These are phyloP conservation scores for Neckera pumila DNA, from an alignment of 225 moss, liverwort and hornwort genomes.

Conservation along the genomic window DNA sequence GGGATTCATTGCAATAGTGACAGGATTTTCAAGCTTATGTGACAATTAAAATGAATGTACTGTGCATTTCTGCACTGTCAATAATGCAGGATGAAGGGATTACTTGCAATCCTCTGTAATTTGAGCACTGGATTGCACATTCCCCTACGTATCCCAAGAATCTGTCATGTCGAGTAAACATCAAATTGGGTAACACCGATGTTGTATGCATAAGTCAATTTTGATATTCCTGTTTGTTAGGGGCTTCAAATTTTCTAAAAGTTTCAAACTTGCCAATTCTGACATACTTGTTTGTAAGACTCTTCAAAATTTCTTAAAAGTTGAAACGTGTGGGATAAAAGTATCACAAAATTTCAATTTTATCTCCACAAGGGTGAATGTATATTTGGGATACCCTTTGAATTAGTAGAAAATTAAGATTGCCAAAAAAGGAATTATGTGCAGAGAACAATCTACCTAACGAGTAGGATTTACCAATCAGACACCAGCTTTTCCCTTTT, in stretches of 20 bases:
- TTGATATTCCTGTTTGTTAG: not conserved
- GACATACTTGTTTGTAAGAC: too few relatives aligned
- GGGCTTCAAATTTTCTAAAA: not conserved
- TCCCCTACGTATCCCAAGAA: not conserved
- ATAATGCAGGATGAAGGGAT: not conserved
- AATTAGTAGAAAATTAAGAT: not conserved
- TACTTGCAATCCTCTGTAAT: not conserved
- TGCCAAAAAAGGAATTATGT: not conserved
- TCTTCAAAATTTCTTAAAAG: not conserved
- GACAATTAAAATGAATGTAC: not conserved
- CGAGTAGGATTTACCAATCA: not conserved
- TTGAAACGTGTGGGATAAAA: too few relatives aligned
- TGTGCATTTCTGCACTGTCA: not conserved
- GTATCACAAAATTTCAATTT: not conserved
- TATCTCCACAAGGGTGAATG: too few relatives aligned
- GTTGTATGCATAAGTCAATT: not conserved
- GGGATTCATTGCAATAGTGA: too few relatives aligned
- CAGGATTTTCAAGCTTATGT: not conserved
- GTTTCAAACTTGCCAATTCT: not conserved
- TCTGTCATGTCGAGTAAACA: not conserved
- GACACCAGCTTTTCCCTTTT: too few relatives aligned
- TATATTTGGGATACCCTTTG: not conserved
- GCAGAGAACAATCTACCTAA: rapidly evolving
- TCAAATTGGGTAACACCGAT: not conserved
- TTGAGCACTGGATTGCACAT: not conserved